A percentile compares a stretch with the other conserved stretches of the same genome.
Conservation (phyloP, 805 yeast species). For the Saturnispora bothae region DNA sequence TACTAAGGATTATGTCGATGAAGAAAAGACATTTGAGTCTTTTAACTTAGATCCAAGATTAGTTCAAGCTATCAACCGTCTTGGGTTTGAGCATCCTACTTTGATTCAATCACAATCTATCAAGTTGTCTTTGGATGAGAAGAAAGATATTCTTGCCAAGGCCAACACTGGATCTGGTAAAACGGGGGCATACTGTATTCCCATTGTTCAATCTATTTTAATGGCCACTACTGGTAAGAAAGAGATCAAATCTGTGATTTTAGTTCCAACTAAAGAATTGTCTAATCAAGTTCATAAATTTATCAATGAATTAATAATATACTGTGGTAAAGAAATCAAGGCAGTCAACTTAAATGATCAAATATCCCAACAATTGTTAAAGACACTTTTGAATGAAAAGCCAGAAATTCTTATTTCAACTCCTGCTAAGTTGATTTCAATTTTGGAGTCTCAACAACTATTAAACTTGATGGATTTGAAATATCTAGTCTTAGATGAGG, state of each 20-base stretch:
- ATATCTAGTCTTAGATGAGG: conserved; percentile 86
- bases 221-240: conserved; percentile 26
- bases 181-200: conserved; percentile 83
- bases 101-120: conserved; percentile 86
- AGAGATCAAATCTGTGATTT: conserved; percentile 47
- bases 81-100: conserved; percentile 81
- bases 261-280: conserved; percentile 91
- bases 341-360: conserved; percentile 53
- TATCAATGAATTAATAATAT: conserved; percentile 54
- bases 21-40: conserved; percentile 57
- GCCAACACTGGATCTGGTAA: conserved; percentile 96
- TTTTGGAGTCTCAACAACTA: conserved; percentile 35
- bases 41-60: conserved; percentile 76
- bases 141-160: conserved; percentile 84
- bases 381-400: conserved; percentile 54
- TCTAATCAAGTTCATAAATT: conserved; percentile 76
- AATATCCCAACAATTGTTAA: conserved; percentile 58
- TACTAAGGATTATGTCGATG: conserved; percentile 62
- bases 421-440: conserved; percentile 62
- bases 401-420: conserved; percentile 84
- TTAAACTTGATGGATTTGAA: conserved; percentile 47
- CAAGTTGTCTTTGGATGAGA: conserved; percentile 81
- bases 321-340: conserved; percentile 57
- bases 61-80: conserved; percentile 68
- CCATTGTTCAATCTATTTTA: conserved; percentile 71